phyloP scores from a whole-genome alignment of 768 basidiomycete species.

The Pleurotus platypus region DNA sequence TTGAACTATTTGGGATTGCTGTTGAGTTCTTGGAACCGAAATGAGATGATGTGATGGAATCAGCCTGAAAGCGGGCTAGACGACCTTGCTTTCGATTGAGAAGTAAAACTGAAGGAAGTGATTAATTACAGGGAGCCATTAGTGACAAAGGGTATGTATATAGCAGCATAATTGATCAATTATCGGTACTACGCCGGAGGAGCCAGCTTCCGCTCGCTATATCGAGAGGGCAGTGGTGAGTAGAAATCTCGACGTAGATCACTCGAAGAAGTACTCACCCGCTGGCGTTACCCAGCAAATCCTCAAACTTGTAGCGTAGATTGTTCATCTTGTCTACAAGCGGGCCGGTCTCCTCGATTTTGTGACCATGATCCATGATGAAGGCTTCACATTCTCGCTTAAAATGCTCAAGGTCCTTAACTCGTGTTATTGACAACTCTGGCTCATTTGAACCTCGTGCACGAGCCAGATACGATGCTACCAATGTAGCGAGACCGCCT shows the following conservation, averaged over 20 bases:
- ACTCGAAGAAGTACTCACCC: slow-evolving; percentile 19
- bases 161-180: too few relatives aligned
- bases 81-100: too few relatives aligned
- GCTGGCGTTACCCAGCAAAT: slow-evolving; percentile 39
- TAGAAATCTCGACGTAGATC: not conserved
- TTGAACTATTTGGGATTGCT: too few relatives aligned
- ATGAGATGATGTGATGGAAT: too few relatives aligned
- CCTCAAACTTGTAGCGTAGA: slow-evolving; percentile 41
- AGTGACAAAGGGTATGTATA: too few relatives aligned
- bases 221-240: not conserved
- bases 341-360: slow-evolving; percentile 15
- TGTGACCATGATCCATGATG: slow-evolving; percentile 52
- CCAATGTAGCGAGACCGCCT: slow-evolving; percentile 66
- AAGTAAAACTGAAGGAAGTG: too few relatives aligned
- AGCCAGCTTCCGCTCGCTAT: slow-evolving; percentile 10
- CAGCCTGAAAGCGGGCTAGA: too few relatives aligned
- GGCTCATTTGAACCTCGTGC: slow-evolving; percentile 70
- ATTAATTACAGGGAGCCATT: too few relatives aligned
- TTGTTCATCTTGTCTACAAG: slow-evolving; percentile 17
- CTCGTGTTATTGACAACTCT: slow-evolving; percentile 51
- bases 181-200: not conserved
- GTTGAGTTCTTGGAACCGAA: too few relatives aligned
- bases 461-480: slow-evolving; percentile 71
- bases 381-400: slow-evolving; percentile 60
- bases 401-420: slow-evolving; percentile 63